Percentiles rank a stretch among this genome's conserved stretches.
Conservation (phyloP, 1,139 yeast genomes). For the Yamadazyma kanchanaburiensis region DNA sequence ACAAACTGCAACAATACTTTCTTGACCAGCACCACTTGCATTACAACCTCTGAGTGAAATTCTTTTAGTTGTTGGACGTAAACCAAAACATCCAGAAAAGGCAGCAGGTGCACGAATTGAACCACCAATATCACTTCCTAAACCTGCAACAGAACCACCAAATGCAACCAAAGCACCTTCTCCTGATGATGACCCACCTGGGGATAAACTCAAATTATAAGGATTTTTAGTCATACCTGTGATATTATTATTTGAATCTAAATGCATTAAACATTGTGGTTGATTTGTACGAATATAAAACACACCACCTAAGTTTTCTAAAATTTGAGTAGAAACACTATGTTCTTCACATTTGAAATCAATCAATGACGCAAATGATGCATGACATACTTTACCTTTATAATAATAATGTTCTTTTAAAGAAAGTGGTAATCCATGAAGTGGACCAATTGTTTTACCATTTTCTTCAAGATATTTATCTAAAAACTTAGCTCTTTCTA, state of each 20-base stretch:
- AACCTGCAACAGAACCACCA: conserved; percentile 63
- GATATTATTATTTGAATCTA: conserved; percentile 40
- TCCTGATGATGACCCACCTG: conserved; percentile 73
- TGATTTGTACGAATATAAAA: conserved; percentile 47
- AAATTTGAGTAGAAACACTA: conserved; percentile 47
- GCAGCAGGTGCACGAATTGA: conserved; percentile 76
- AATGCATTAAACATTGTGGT: conserved; percentile 48
- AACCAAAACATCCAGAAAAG: conserved; percentile 60
- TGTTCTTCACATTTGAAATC: conserved; percentile 47
- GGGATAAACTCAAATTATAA: conserved; percentile 33
- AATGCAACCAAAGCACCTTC: conserved; percentile 68
- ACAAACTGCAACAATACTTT: conserved; percentile 51
- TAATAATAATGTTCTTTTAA: conserved; percentile 55
- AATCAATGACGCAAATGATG: conserved; percentile 56
- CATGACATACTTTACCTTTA: conserved; percentile 56
- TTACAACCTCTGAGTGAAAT: conserved; percentile 48
- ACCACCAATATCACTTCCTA: conserved; percentile 80
- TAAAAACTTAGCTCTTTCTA: conserved; percentile 29
- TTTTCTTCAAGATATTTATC: conserved; percentile 39
- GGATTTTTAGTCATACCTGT: conserved; percentile 39
- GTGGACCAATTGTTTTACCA: conserved; percentile 67
- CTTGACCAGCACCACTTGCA: conserved; percentile 53
- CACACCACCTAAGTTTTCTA: conserved; percentile 65
- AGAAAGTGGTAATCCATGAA: conserved; percentile 50
- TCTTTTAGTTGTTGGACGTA: conserved; percentile 66